Conservation (phyloP, 75 land plant species). For the Chamaecyparis obtusa region DNA sequence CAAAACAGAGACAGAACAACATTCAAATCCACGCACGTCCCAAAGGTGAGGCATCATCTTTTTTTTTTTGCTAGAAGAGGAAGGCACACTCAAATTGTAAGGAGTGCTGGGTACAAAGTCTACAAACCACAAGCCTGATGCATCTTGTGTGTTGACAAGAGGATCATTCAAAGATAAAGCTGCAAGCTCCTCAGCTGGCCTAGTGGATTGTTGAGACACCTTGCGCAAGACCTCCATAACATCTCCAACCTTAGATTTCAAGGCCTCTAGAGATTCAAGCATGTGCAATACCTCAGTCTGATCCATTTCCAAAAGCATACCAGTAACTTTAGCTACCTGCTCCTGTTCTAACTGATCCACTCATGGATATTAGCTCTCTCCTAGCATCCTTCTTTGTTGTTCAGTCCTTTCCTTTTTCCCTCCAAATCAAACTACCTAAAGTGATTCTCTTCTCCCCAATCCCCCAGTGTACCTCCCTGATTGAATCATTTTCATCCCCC, state of each 20-base stretch:
- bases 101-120: slow-evolving; percentile 81
- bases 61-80: slow-evolving; percentile 21
- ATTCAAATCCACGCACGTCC: too few species aligned
- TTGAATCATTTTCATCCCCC: too few species aligned
- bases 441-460: too few species aligned
- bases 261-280: slow-evolving; percentile 91
- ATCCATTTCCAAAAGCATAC: slow-evolving; percentile 98
- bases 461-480: too few species aligned
- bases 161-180: slow-evolving; percentile 55
- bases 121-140: slow-evolving; percentile 73
- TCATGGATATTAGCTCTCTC: slow-evolving; percentile 83
- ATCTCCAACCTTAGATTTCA: slow-evolving; percentile 84
- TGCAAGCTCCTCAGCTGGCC: slow-evolving; percentile 53
- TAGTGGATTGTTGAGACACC: slow-evolving; percentile 40
- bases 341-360: slow-evolving; percentile 86
- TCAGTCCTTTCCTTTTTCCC: too few species aligned
- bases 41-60: slow-evolving; percentile 29
- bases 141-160: slow-evolving; percentile 53
- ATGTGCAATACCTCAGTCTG: slow-evolving; percentile 92
- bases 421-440: too few species aligned
- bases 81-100: slow-evolving; percentile 22
- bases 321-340: slow-evolving; percentile 90
- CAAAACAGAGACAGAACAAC: too few species aligned
- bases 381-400: too few species aligned
- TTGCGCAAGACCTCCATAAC: slow-evolving; percentile 90